Percentiles rank a stretch among this genome's conserved stretches.
Evolutionary conservation across 768 basidiomycete genomes (phyloP).

Genomic region (Mycena albidolilacea): DNA sequence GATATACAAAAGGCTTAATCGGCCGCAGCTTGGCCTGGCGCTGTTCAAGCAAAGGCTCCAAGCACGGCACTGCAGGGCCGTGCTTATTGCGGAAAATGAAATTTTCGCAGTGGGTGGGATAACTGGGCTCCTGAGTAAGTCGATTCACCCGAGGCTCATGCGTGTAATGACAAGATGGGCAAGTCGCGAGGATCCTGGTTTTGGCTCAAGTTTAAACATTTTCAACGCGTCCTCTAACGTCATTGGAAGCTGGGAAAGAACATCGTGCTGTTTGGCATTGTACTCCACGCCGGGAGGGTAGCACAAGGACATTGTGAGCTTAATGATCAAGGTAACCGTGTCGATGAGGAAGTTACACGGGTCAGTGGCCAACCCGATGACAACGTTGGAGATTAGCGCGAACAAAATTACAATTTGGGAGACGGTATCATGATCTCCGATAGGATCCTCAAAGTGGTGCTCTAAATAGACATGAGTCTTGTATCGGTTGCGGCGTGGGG

Average conservation of each 20-base stretch:
- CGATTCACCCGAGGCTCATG: slow-evolving; percentile 33
- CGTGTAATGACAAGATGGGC: slow-evolving; percentile 32
- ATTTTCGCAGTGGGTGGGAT: slow-evolving; percentile 21
- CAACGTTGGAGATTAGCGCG: background rate
- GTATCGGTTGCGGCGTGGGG: background rate
- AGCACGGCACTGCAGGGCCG: background rate
- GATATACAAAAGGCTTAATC: no score
- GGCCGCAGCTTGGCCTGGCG: no score
- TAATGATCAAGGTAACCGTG: slow-evolving; percentile 34
- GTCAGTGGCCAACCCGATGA: slow-evolving; percentile 32
- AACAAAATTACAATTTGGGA: background rate
- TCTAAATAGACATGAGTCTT: slow-evolving; percentile 16
- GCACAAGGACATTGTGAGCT: slow-evolving; percentile 32
- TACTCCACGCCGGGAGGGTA: slow-evolving; percentile 25
- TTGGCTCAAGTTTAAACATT: slow-evolving; percentile 32
- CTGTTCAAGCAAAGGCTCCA: background rate
- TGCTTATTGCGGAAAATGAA: no score
- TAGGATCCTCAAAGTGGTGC: slow-evolving; percentile 39
- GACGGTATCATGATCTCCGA: slow-evolving; percentile 24
- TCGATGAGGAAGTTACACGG: slow-evolving; percentile 39
- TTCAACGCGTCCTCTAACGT: slow-evolving; percentile 34
- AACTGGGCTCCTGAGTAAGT: slow-evolving; percentile 29
- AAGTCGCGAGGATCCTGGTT: slow-evolving; percentile 1
- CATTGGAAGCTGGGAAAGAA: slow-evolving; percentile 33
- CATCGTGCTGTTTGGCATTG: slow-evolving; percentile 29